Evolutionary conservation across 1,284 basidiomycete species (phyloP), one percentile per base, ranked within the genome.

Genomic region (Cutaneotrichosporon spelunceum): DNA sequence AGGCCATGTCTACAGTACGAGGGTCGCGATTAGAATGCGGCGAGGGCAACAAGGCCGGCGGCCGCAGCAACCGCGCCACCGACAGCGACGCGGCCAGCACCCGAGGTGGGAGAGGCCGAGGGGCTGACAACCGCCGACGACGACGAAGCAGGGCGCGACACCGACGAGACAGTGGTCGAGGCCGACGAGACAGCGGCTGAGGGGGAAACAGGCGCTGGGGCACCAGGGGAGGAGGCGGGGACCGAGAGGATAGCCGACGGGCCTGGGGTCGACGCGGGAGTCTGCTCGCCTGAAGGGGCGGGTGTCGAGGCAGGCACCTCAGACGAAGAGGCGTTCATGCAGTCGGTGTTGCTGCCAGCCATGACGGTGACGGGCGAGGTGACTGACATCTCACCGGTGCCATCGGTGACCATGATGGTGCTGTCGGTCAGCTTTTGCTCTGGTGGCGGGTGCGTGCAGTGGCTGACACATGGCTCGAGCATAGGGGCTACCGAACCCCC

Each of bases 351-450:
- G 16, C 77, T 63, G 44, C 85, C 81, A 6, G 72, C n/a, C 62
- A 79, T 72, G 60, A 90, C 77, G 2, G 81, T 84, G 56, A 87
- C 78, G 2, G 80, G 76, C 64, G 84, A 84, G 13, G 84, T 84
- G 80, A 83, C 90, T 4, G 82, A 83, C 10, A 71, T 73, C 2
- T 70, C 48, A 36, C 89, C 90, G 21, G 83, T 84, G 65, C 72
- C 76, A 68, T 91, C 90, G 74, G 64, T 67, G 56, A 76, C 56
- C 44, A 58, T 61, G 64, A 76, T 59, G 33, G 70, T 72, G 56
- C 72, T 74, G n/a, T 47, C 1, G 30, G 58, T 63, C 48, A 62
- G 66, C 29, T 39, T n/a, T 16, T 5, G 39, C 19, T 42, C 39
- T 7, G 13, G 27, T 26, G n/a, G n/a, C n/a, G n/a, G n/a, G 23